phyloP scores from a whole-genome alignment of 2,329 filamentous ascomycete genomes.

The Chaetomium globosum region DNA sequence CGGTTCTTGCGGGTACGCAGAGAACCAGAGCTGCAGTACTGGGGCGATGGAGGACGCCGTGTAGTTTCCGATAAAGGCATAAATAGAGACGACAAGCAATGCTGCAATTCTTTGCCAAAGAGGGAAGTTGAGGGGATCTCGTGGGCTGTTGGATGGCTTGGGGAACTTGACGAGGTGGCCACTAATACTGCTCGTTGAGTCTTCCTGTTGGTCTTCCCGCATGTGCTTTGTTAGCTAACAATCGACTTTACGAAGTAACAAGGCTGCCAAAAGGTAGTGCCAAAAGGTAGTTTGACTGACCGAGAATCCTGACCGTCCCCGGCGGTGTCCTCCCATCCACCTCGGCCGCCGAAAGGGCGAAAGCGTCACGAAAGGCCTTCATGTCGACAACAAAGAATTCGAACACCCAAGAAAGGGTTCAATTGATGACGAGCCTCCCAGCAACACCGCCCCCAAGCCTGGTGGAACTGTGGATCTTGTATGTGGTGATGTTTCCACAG shows the following conservation, averaged over 20 bases:
- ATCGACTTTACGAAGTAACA: neutral
- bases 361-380: constrained; percentile 11
- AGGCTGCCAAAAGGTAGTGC: neutral
- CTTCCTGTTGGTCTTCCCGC: constrained; percentile 2
- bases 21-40: constrained; percentile 14
- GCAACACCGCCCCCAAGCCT: neutral
- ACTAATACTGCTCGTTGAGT: neutral
- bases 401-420: neutral
- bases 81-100: constrained; percentile 4
- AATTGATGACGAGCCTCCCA: neutral
- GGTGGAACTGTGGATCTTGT: constrained; percentile 4
- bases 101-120: constrained; percentile 9
- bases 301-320: constrained; percentile 17
- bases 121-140: constrained; percentile 17
- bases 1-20: constrained; percentile 1
- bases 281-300: too few relatives aligned
- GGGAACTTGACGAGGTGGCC: constrained; percentile 14
- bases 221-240: neutral
- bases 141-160: constrained; percentile 8
- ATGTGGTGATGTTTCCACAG: constrained; percentile 1
- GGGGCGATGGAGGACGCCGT: constrained; percentile 14
- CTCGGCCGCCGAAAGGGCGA: constrained; percentile 19
- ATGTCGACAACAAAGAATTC: neutral
- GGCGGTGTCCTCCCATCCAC: constrained; percentile 14
- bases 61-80: constrained; percentile 14